Evolutionary conservation across 2,329 filamentous ascomycete species (phyloP), one percentile per base, ranked within the genome.

Genomic region (Xylariaceae sp.): DNA sequence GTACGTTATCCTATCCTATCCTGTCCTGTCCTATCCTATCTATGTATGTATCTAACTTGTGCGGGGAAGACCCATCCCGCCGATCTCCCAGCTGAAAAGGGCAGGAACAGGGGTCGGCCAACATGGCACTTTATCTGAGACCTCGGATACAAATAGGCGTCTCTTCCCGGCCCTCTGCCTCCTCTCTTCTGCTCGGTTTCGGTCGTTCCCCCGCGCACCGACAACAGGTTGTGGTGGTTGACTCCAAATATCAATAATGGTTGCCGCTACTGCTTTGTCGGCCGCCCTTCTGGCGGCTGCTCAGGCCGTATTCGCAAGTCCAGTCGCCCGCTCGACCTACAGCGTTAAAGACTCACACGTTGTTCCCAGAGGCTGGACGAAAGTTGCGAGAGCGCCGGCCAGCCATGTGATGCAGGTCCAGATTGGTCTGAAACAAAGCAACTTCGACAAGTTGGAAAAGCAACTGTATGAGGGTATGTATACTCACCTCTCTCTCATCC

Each of bases 351-450:
- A 84, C 56, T 72, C 70, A 12, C 80, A 84, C 64, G 60, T 68
- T 60, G 75, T 79, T 8, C 80, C 81, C 5, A 67, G 68, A 32
- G 70, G 70, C 51, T 85, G 80, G 81, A 72, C 67, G 6, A 72
- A 71, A 55, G 64, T 76, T 46, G 73, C 72, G 40, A 68, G 73
- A 34, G 76, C 80, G 2, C 72, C 77, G 40, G 71, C 74, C 44
- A 67, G 72, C 19, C 74, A 79, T 57, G 68, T 73, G 35, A 74
- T 84, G 56, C 70, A 80, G 37, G 68, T 85, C 46, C 76, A 81
- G 48, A 83, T 84, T 63, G 81, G 77, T 32, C 65, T 85, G 56
- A 83, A 78, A 71, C 81, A 84, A 65, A 72, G 74, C 55, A 76
- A 77, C 43, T 80, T 83, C 54, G 73, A 74, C 19, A 76, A 78